These are phyloP conservation scores for Clarireedia sp. DNA, from an alignment of 2,329 filamentous ascomycete genomes.

Conservation along the genomic window DNA sequence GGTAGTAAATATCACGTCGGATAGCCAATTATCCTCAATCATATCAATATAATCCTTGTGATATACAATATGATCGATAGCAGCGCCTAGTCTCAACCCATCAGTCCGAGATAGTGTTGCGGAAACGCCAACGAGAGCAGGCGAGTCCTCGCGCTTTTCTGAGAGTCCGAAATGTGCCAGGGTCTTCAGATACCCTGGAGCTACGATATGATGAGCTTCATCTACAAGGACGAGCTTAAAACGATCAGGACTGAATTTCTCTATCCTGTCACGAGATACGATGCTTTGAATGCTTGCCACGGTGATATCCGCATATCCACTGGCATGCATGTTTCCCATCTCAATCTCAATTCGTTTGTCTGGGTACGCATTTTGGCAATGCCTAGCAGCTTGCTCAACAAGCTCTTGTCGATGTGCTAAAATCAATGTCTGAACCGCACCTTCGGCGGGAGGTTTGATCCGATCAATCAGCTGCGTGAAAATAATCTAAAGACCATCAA, in stretches of 20 bases:
- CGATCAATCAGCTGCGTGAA: conserved; percentile 92
- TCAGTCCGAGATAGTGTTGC: conserved; percentile 74
- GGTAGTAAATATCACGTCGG: conserved; percentile 88
- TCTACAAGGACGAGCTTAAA: conserved; percentile 94
- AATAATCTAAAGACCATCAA: conserved; percentile 55
- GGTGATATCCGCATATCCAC: conserved; percentile 82
- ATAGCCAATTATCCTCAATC: conserved; percentile 87
- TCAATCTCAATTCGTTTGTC: conserved; percentile 78
- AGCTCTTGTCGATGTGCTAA: conserved; percentile 88
- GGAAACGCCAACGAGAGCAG: conserved; percentile 80
- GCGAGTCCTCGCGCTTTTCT: conserved; percentile 40
- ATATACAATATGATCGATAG: conserved; percentile 93
- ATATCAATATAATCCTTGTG: conserved; percentile 78
- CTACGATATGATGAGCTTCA: conserved; percentile 94
- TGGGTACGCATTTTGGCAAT: conserved; percentile 77
- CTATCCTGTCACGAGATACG: conserved; percentile 64
- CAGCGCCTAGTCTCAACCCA: conserved; percentile 70
- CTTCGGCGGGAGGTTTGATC: conserved; percentile 46
- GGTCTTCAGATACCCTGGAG: conserved; percentile 65
- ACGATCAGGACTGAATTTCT: conserved; percentile 67
- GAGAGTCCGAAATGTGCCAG: conserved; percentile 72
- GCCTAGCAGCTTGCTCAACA: conserved; percentile 84
- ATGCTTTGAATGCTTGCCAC: conserved; percentile 86
- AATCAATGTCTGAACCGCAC: conserved; percentile 73
- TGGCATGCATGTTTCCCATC: conserved; percentile 72